Conservation (phyloP, 2,329 filamentous ascomycete species). For the Capronia americana region DNA sequence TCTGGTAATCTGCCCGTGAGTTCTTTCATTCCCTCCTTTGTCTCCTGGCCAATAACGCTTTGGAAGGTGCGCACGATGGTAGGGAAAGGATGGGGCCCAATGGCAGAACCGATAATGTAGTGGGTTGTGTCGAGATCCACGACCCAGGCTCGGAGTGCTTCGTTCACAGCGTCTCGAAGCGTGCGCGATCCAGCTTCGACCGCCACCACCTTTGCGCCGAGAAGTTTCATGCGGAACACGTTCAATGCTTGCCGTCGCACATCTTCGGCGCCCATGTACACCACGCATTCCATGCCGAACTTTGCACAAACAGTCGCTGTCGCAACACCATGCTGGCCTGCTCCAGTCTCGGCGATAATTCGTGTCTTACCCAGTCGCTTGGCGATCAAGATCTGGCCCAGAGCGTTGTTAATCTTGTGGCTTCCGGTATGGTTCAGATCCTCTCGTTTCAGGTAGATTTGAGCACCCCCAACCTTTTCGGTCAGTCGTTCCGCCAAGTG, state of each 20-base stretch:
- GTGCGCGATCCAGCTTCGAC: constrained; percentile 89
- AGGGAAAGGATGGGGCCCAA: constrained; percentile 96
- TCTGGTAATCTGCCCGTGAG: constrained; percentile 89
- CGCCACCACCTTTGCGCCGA: constrained; percentile 89
- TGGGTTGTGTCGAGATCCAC: constrained; percentile 91
- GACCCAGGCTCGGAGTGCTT: constrained; percentile 93
- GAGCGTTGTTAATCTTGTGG: constrained; percentile 99
- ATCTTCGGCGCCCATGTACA: constrained; percentile 98
- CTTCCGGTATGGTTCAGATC: constrained; percentile 97
- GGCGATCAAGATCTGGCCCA: constrained; percentile 90
- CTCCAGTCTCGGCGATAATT: constrained; percentile 97
- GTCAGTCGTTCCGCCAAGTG: constrained; percentile 89
- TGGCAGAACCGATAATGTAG: constrained; percentile 97
- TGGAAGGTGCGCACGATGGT: constrained; percentile 98
- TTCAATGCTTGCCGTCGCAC: constrained; percentile 95
- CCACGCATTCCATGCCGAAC: constrained; percentile 96
- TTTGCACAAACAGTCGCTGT: constrained; percentile 97
- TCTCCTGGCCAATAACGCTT: constrained; percentile 93
- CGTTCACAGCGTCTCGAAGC: constrained; percentile 88
- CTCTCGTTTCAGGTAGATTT: constrained; percentile 97
- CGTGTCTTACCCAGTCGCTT: constrained; percentile 87
- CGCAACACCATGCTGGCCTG: constrained; percentile 96
- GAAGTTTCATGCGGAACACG: constrained; percentile 96
- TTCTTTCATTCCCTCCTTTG: constrained; percentile 86
- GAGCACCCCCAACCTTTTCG: constrained; percentile 86